phyloP scores from a whole-genome alignment of 495 filamentous ascomycete genomes.

The Xylaria sp. region DNA sequence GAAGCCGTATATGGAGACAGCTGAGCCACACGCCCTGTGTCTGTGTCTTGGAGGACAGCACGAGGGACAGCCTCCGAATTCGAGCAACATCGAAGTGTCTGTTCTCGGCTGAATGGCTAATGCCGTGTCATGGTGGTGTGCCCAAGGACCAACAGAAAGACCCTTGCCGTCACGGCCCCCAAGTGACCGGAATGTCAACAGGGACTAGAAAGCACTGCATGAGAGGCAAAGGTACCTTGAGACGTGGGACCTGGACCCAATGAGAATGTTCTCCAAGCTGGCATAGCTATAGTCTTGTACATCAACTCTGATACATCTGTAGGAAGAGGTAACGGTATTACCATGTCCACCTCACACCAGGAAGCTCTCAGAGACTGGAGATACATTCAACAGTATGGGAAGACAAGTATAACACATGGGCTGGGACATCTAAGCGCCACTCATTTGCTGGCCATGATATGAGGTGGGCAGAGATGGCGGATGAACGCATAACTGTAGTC shows the following conservation, averaged over 20 bases:
- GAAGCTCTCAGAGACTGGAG: slow-evolving; percentile 25
- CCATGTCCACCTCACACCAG: slow-evolving; percentile 21
- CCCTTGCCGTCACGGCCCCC: slow-evolving; percentile 46
- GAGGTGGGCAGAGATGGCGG: slow-evolving; percentile 54
- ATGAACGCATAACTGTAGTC: slow-evolving; percentile 58
- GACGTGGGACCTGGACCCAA: slow-evolving; percentile 20
- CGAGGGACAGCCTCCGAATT: slow-evolving; percentile 49
- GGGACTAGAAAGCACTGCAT: slow-evolving; percentile 34
- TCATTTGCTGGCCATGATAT: slow-evolving; percentile 53
- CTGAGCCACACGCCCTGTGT: slow-evolving; percentile 57
- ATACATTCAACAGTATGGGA: slow-evolving; percentile 34
- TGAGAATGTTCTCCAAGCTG: slow-evolving; percentile 11
- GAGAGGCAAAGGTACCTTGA: slow-evolving; percentile 21
- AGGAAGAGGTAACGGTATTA: slow-evolving; percentile 16
- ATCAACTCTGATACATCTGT: slow-evolving; percentile 20
- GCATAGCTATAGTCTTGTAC: slow-evolving; percentile 23
- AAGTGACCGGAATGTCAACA: slow-evolving; percentile 41
- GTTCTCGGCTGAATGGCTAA: slow-evolving; percentile 63
- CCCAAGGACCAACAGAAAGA: slow-evolving; percentile 53
- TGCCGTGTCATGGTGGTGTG: slow-evolving; percentile 55
- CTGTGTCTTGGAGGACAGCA: slow-evolving; percentile 46
- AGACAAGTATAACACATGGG: slow-evolving; percentile 35
- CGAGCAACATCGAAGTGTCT: slow-evolving; percentile 48
- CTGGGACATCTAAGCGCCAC: slow-evolving; percentile 46
- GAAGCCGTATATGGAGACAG: slow-evolving; percentile 46